Conservation (phyloP, 495 filamentous ascomycete genomes). For the Hamigera avellanea region DNA sequence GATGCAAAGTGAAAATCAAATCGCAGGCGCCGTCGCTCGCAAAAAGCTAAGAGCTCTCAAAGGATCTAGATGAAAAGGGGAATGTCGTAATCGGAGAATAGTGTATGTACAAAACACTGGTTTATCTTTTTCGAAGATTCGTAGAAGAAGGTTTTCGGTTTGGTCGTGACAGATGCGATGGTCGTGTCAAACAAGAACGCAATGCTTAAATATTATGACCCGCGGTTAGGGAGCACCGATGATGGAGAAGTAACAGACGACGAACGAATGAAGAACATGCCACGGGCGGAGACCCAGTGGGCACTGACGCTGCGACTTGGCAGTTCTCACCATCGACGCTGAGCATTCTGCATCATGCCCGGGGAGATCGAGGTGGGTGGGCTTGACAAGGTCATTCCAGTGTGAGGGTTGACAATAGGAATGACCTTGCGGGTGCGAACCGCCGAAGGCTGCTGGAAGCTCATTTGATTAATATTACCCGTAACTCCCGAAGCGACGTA, state of each 20-base stretch:
- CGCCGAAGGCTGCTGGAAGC: constrained; percentile 77
- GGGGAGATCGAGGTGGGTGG: constrained; percentile 87
- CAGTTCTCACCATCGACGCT: constrained; percentile 47
- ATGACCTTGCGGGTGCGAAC: constrained; percentile 90
- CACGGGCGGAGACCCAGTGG: constrained; percentile 17
- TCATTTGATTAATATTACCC: constrained; percentile 47
- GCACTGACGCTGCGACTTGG: constrained; percentile 18
- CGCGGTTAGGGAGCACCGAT: constrained; percentile 30
- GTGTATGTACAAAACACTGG: constrained; percentile 30
- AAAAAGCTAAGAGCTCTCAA: constrained; percentile 30
- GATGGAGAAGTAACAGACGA: constrained; percentile 27
- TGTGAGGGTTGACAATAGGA: constrained; percentile 94
- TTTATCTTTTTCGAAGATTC: constrained; percentile 22
- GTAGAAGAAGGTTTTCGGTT: neutral
- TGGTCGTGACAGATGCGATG: constrained; percentile 2
- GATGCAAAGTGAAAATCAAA: constrained; percentile 28
- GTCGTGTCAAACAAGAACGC: constrained; percentile 21
- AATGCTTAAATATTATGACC: constrained; percentile 25
- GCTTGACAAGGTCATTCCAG: constrained; percentile 77
- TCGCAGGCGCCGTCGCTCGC: constrained; percentile 39
- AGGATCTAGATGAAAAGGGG: constrained; percentile 27
- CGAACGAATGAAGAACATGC: constrained; percentile 23
- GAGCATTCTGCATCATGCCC: constrained; percentile 65
- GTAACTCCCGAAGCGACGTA: constrained; percentile 51
- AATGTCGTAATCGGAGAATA: constrained; percentile 8